These are phyloP conservation scores for Cinnamomum micranthum DNA, from an alignment of 164 flowering plant genomes.

Conservation along the genomic window DNA sequence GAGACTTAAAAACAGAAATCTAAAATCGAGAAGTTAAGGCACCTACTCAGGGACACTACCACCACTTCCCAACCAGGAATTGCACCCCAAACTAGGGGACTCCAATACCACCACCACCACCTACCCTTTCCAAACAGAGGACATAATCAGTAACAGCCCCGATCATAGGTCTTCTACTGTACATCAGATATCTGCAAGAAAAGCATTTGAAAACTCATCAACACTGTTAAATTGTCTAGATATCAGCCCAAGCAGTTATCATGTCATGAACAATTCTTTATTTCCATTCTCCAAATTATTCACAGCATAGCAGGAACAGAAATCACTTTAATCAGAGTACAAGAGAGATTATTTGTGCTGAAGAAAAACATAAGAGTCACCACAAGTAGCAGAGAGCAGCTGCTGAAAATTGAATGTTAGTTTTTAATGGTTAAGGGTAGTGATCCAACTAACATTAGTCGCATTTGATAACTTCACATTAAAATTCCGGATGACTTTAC, in stretches of 20 bases:
- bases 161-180: conserved; percentile 1
- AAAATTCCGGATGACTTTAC: no score
- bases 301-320: neutral
- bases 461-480: no score
- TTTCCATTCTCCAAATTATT: neutral
- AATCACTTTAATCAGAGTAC: no score
- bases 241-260: neutral
- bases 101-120: neutral
- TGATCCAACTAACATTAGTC: no score
- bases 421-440: no score
- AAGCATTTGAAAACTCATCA: neutral
- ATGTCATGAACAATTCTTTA: neutral
- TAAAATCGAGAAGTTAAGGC: neutral
- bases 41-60: neutral
- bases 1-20: neutral
- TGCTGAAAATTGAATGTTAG: no score
- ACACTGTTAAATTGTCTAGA: neutral
- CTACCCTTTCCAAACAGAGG: neutral
- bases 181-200: neutral
- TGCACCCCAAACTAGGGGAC: neutral
- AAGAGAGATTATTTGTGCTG: no score
- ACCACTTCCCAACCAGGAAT: neutral
- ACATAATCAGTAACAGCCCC: neutral
- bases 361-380: no score
- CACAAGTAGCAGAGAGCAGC: no score